Conservation (phyloP, 257 asterid genomes). For the Phtheirospermum japonicum region DNA sequence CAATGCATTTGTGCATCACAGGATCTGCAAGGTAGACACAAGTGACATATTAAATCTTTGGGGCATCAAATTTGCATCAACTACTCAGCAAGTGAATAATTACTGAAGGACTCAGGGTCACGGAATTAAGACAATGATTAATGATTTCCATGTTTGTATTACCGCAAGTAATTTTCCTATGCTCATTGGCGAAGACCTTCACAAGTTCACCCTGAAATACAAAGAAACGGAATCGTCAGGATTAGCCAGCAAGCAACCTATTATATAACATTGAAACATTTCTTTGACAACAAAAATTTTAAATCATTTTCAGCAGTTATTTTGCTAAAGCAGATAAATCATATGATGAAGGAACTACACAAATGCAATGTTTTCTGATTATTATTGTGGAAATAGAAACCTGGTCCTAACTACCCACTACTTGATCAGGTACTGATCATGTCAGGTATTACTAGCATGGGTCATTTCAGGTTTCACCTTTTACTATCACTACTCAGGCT, state of each 20-base stretch:
- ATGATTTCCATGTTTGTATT: constrained; percentile 31
- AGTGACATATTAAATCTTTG: constrained; percentile 24
- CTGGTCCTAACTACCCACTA: constrained; percentile 8
- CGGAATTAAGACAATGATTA: constrained; percentile 19
- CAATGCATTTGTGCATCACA: constrained; percentile 68
- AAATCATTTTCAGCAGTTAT: constrained; percentile 21
- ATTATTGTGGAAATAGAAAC: constrained; percentile 1
- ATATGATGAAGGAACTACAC: constrained; percentile 22
- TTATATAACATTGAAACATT: constrained; percentile 18
- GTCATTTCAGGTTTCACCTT: not conserved
- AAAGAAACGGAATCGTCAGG: constrained; percentile 35
- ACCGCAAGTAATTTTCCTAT: constrained; percentile 87
- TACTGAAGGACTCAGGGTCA: constrained; percentile 12
- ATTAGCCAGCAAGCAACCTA: constrained; percentile 22
- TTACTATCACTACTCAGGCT: not conserved
- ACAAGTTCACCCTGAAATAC: constrained; percentile 89
- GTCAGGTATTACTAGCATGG: not conserved
- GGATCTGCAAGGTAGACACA: constrained; percentile 53
- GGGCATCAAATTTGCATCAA: constrained; percentile 15
- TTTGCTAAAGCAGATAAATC: constrained; percentile 20
- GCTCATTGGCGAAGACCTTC: constrained; percentile 89
- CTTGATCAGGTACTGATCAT: constrained; percentile 6
- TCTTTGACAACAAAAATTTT: constrained; percentile 4
- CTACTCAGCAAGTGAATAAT: constrained; percentile 13
- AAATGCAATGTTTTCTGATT: constrained; percentile 2